Evolutionary conservation across 2,329 filamentous ascomycete species (phyloP), one percentile per base, ranked within the genome.

Genomic region (Clarireedia homoeocarpa): DNA sequence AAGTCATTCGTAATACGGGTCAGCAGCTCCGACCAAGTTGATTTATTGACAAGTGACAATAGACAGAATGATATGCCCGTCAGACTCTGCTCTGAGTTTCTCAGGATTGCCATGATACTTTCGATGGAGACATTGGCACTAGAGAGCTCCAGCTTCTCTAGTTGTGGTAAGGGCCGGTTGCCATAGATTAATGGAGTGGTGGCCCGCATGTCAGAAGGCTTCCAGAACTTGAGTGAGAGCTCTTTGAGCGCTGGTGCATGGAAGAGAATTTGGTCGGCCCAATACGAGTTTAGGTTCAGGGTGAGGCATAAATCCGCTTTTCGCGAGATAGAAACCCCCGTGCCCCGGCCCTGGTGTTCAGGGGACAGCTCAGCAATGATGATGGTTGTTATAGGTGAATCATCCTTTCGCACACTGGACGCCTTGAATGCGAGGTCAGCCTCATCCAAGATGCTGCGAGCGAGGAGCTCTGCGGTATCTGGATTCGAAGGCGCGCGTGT

Each of bases 81-180:
- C 48, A 51, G 40, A 40, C 48, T 56, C 53, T 95, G 58, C 95
- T 95, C 71, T 89, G 89, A 30, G 89, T 95, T 72, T 89, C 89
- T 24, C 91, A 89, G 73, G 78, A 81, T 56, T 86, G 85, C 56
- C 91, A 87, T 66, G 88, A 91, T 74, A 87, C 83, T 86, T 56
- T 49, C 26, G 7, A 47, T 39, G n/a, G 53, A 40, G 45, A 51
- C 48, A 30, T 9, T 20, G 45, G 42, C n/a, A 9, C 6, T 14
- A 42, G 17, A 40, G 53, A 56, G 10, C 40, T 51, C 48, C n/a
- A 56, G 39, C 53, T 36, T 48, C 46, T 48, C 46, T 34, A 36
- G 46, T 48, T 48, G 34, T 9, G 26, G 27, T 20, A 34, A 47
- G 27, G 47, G 12, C 39, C 39, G 49, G 44, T 55, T 51, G 4